Evolutionary conservation across 768 basidiomycete species (phyloP), one percentile per base, ranked within the genome.

Genomic region (Stropharia rugosoannulata): DNA sequence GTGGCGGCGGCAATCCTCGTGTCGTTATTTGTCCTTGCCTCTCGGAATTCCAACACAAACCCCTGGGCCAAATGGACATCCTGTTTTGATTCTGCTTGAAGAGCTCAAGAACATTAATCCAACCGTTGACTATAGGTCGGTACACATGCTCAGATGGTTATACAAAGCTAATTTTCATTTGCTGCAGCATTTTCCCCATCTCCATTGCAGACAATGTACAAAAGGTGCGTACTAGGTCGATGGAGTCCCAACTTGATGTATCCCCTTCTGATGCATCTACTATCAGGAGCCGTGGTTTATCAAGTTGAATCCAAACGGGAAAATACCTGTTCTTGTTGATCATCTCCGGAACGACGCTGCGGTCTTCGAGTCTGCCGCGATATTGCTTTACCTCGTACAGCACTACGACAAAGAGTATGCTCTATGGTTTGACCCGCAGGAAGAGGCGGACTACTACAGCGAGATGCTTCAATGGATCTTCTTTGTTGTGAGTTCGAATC

Each of bases 381-480:
- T 95, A 56, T 68, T 94, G 50, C 70, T 93, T 15, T 94, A 90
- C 67, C 81, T 96, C 49, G 77, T 78, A n/a, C 85, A 90, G 66
- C 82, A 87, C 63, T 94, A 88, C 64, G 93, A 95, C 70, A 83
- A 75, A 60, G 81, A 90, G 12, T 70, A 77, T 66, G 76, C 81
- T 62, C 87, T 95, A 62, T 80, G 73, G 59, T 92, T 87, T 69
- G 77, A 86, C 60, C 73, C 76, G 3, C 67, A 60, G 13, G 73
- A 62, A 11, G 70, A 81, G 5, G 76, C 82, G 4, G 76, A 88
- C 45, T 76, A 84, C 27, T 84, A 86, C 62, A 87, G 82, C 63
- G 85, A 88, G 70, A 78, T 82, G 73, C 63, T 91, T 18, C 90
- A 90, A 65, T 95, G 92, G 93, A 84, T 93, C 46, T 91, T 93